Conservation (phyloP, 2,329 filamentous ascomycete genomes). For the Graphilbum sp. region DNA sequence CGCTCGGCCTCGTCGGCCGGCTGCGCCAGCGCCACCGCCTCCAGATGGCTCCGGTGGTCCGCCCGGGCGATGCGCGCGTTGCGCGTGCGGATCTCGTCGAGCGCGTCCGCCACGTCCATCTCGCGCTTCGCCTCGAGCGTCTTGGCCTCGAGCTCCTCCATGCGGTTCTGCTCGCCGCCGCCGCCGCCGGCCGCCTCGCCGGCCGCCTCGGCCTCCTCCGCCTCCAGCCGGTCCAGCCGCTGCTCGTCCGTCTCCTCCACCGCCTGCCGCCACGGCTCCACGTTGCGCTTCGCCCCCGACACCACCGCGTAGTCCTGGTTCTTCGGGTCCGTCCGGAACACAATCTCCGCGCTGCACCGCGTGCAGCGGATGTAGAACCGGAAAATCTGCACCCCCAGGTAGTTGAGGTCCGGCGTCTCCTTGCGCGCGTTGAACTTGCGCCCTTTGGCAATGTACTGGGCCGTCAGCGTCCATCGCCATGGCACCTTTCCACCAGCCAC, state of each 20-base stretch:
- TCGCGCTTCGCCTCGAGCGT: slow-evolving; percentile 83
- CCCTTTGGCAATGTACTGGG: slow-evolving; percentile 26
- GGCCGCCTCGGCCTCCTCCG: slow-evolving; percentile 47
- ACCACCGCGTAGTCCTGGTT: slow-evolving; percentile 68
- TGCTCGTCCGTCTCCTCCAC: slow-evolving; percentile 73
- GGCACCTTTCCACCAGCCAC: too few species aligned
- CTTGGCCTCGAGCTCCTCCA: slow-evolving; percentile 90
- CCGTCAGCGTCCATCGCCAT: neutral
- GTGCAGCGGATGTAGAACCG: slow-evolving; percentile 88
- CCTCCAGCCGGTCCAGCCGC: slow-evolving; percentile 66
- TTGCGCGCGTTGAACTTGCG: slow-evolving; percentile 81
- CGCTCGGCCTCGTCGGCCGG: slow-evolving; percentile 41
- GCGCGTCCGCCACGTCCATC: slow-evolving; percentile 89
- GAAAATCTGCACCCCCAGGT: slow-evolving; percentile 75
- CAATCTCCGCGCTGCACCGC: slow-evolving; percentile 71
- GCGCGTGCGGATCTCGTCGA: slow-evolving; percentile 84
- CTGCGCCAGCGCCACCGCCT: slow-evolving; percentile 34
- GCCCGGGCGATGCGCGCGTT: slow-evolving; percentile 78
- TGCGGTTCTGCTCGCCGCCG: slow-evolving; percentile 59
- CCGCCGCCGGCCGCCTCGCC: slow-evolving; percentile 19
- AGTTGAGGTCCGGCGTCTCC: slow-evolving; percentile 80
- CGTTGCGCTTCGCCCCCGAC: slow-evolving; percentile 76
- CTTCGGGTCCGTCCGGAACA: slow-evolving; percentile 88
- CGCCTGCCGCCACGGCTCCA: slow-evolving; percentile 68
- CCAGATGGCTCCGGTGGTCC: slow-evolving; percentile 49